phyloP scores from a whole-genome alignment of 495 filamentous ascomycete genomes.

The Tuber indicum region DNA sequence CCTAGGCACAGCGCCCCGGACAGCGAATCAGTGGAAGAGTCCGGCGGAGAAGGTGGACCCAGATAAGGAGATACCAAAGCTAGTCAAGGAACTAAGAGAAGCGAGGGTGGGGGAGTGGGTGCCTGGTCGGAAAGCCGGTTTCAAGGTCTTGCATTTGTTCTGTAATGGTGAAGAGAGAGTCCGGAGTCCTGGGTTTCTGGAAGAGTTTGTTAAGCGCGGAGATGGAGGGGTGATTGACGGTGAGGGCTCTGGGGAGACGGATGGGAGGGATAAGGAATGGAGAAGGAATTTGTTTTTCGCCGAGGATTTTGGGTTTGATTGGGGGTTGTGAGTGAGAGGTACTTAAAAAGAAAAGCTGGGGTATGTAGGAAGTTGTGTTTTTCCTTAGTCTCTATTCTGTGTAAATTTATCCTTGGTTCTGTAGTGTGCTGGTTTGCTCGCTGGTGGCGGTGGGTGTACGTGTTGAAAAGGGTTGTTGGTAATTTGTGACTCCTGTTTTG shows the following conservation, averaged over 20 bases:
- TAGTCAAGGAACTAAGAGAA: slow-evolving; percentile 34
- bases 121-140: slow-evolving; percentile 29
- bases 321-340: slow-evolving; percentile 20
- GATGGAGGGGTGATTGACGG: slow-evolving; percentile 9
- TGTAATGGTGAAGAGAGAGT: slow-evolving; percentile 29
- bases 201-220: slow-evolving; percentile 30
- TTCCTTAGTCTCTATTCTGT: background rate
- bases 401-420: background rate
- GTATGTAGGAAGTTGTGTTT: background rate
- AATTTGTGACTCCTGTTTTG: background rate
- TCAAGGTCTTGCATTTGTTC: slow-evolving; percentile 27
- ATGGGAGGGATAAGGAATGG: slow-evolving; percentile 30
- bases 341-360: background rate
- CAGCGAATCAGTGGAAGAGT: slow-evolving; percentile 37
- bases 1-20: slow-evolving; percentile 28
- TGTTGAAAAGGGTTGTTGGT: background rate
- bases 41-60: slow-evolving; percentile 35
- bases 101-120: slow-evolving; percentile 34
- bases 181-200: slow-evolving; percentile 17
- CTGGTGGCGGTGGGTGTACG: background rate
- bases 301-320: slow-evolving; percentile 35
- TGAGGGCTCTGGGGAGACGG: slow-evolving; percentile 7
- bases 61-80: slow-evolving; percentile 34
- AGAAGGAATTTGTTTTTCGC: slow-evolving; percentile 35
- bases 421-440: background rate